phyloP scores from a whole-genome alignment of 2,329 filamentous ascomycete species.

The Fusarium globosum region DNA sequence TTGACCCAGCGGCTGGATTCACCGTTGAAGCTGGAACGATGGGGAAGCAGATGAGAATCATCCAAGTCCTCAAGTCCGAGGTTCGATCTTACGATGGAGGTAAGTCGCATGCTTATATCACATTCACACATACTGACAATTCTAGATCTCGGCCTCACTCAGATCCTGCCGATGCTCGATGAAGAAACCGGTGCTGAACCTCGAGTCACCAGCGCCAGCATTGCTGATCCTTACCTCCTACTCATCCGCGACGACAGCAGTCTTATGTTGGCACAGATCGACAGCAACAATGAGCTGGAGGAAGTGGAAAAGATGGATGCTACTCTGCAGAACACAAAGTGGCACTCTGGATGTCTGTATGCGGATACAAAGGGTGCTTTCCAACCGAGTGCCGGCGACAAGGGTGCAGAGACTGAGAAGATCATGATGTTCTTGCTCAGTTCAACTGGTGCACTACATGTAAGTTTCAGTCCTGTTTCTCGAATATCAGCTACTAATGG shows the following conservation, averaged over 20 bases:
- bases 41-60: conserved; percentile 81
- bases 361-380: conserved; percentile 71
- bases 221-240: conserved; percentile 86
- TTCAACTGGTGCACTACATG: conserved; percentile 77
- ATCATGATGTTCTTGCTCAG: conserved; percentile 83
- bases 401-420: conserved; percentile 55
- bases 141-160: conserved; percentile 84
- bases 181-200: conserved; percentile 88
- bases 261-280: conserved; percentile 81
- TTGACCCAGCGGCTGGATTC: conserved; percentile 87
- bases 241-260: conserved; percentile 87
- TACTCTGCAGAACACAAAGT: conserved; percentile 70
- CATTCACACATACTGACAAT: conserved; percentile 25
- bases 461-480: conserved; percentile 56
- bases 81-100: conserved; percentile 91
- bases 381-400: conserved; percentile 54
- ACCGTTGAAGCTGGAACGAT: conserved; percentile 89
- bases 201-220: conserved; percentile 81
- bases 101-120: conserved; percentile 57
- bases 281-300: conserved; percentile 82
- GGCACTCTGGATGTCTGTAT: conserved; percentile 87
- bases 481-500: conserved; percentile 1
- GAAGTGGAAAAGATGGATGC: conserved; percentile 76
- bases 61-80: conserved; percentile 89
- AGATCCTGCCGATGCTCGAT: conserved; percentile 93